Percentiles rank a stretch among this genome's conserved stretches.
Conservation (phyloP, 768 basidiomycete genomes). For the Leccinum rimulosum region DNA sequence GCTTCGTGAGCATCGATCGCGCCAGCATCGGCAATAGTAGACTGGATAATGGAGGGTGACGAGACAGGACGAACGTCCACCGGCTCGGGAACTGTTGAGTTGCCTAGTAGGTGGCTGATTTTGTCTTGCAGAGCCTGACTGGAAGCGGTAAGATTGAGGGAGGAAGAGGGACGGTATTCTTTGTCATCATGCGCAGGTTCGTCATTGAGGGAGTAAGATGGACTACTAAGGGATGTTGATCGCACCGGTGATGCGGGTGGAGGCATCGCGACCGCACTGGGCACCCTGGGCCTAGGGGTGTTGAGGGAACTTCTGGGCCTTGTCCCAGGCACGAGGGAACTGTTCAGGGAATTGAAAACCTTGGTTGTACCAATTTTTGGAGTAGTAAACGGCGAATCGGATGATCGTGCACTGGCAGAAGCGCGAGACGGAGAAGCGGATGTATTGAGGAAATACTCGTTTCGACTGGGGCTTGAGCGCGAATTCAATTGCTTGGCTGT, state of each 20-base stretch:
- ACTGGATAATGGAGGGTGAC: slow-evolving; percentile 35
- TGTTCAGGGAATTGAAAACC: slow-evolving; percentile 9
- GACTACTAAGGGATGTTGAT: slow-evolving; percentile 28
- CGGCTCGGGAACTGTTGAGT: slow-evolving; percentile 17
- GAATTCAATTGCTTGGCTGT: slow-evolving; percentile 78
- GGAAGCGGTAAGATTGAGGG: slow-evolving; percentile 39
- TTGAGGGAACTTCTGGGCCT: slow-evolving; percentile 36
- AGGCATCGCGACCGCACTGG: slow-evolving; percentile 78
- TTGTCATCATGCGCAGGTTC: slow-evolving; percentile 17
- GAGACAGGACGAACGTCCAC: slow-evolving; percentile 16
- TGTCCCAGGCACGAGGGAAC: slow-evolving; percentile 16
- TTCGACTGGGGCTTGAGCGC: slow-evolving; percentile 27
- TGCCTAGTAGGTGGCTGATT: slow-evolving; percentile 43
- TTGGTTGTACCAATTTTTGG: slow-evolving; percentile 53
- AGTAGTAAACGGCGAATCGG: slow-evolving; percentile 61
- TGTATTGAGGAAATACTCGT: slow-evolving; percentile 25
- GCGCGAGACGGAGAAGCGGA: slow-evolving; percentile 38
- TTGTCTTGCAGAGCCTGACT: slow-evolving; percentile 46
- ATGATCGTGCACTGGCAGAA: slow-evolving; percentile 35
- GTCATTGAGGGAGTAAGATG: slow-evolving; percentile 40
- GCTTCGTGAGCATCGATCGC: slow-evolving; percentile 14
- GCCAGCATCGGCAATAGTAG: slow-evolving; percentile 38
- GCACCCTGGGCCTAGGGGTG: slow-evolving; percentile 64
- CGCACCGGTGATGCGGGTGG: slow-evolving; percentile 66
- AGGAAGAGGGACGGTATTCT: slow-evolving; percentile 19